Base-by-base conservation (phyloP, 495 filamentous ascomycete species). In the Ascodesmis nigricans region DNA sequence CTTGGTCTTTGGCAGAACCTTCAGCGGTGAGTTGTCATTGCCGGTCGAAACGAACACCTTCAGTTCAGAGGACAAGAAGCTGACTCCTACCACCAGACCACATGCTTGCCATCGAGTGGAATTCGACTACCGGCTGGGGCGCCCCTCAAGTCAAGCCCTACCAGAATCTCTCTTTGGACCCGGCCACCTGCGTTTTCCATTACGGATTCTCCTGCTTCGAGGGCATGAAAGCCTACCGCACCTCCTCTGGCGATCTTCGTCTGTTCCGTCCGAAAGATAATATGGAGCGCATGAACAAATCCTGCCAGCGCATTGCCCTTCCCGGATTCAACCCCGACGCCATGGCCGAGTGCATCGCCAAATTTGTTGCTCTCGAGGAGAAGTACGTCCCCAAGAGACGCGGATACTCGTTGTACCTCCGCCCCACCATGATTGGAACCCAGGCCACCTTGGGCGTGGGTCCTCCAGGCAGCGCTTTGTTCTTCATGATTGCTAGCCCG, bases 131-230 rank as follows among this genome's bases (percentile, higher is more conserved):
- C 31, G 77, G 77, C 46, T 97, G 87, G 87, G 64, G 72, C 18
- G 52, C 70, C 4, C 77, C 87, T 27, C 62, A 63, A 9, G 92
- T 97, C 46, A 67, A 65, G 14, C 87, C 87, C 10, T 95, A 97
- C 63, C 83, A 93, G 56, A 91, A 92, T 59, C 78, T 97, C 44
- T 79, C 75, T 35, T 70, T 97, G 36, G 90, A 95, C 55, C 87
- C 87, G 17, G 80, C 87, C 4, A 83, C 81, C 27, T 95, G 83
- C 61, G 87, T 93, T 28, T 83, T 97, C 60, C 87, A 97, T 66
- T 97, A 97, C 56, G 87, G 78, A 24, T 95, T 95, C 50, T 77
- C 82, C 54, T 79, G 73, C 54, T 97, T 97, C 58, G 87, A 97
- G 57, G 87, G 87, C 41, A 90, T 95, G 82, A 97, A 97, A 59